Evolutionary conservation across 495 filamentous ascomycete species (phyloP).

Genomic region (Venustampulla echinocandica): DNA sequence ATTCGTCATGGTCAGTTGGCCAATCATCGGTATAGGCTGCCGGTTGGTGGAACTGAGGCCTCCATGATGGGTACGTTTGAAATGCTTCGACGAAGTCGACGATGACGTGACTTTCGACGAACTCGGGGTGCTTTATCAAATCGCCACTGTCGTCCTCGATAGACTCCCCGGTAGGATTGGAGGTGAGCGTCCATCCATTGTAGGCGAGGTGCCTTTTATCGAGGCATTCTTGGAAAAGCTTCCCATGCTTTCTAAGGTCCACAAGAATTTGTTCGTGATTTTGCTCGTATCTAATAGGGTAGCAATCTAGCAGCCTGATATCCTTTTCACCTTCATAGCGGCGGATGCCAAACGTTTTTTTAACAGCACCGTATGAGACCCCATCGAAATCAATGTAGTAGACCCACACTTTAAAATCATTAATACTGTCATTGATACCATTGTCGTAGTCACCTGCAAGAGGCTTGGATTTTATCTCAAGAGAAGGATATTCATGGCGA

Average conservation of each 20-base stretch:
- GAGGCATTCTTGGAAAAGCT: constrained; percentile 20
- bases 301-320: constrained; percentile 21
- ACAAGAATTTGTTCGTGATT: constrained; percentile 18
- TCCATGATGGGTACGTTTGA: constrained; percentile 27
- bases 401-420: background rate
- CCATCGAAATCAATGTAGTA: constrained; percentile 27
- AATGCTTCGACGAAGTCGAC: constrained; percentile 40
- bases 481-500: background rate
- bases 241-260: constrained; percentile 3
- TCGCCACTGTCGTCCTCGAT: constrained; percentile 15
- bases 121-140: constrained; percentile 26
- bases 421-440: no score
- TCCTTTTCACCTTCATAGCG: constrained; percentile 25
- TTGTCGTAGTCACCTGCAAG: no score
- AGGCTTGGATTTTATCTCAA: background rate
- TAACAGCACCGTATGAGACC: constrained; percentile 22
- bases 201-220: constrained; percentile 31
- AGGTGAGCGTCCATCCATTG: constrained; percentile 33
- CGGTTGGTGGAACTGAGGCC: constrained; percentile 19
- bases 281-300: constrained; percentile 19
- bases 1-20: background rate
- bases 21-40: constrained; percentile 4
- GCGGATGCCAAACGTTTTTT: constrained; percentile 14
- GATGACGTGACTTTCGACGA: constrained; percentile 41
- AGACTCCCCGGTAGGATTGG: constrained; percentile 24